Evolutionary conservation across 2,329 filamentous ascomycete genomes (phyloP).

Genomic region (Ceratocystis ficicola): DNA sequence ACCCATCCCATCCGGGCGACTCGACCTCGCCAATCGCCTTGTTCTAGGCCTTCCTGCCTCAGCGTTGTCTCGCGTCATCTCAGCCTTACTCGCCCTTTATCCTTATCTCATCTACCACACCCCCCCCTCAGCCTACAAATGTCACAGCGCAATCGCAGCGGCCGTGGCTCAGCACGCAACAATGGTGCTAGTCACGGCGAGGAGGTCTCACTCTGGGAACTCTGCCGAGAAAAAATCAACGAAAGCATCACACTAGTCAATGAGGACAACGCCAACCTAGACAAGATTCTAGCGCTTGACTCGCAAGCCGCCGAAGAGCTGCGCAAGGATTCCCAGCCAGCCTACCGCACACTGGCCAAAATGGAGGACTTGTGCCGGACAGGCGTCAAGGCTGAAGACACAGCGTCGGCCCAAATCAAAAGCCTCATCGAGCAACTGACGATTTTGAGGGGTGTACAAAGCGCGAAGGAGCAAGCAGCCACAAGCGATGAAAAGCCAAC

Average conservation of each 20-base stretch:
- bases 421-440: constrained; percentile 34
- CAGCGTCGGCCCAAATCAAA: constrained; percentile 31
- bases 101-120: background rate
- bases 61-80: background rate
- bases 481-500: constrained; percentile 12
- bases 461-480: constrained; percentile 33
- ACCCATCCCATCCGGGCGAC: background rate
- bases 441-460: constrained; percentile 34
- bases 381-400: constrained; percentile 34
- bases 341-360: constrained; percentile 29
- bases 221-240: constrained; percentile 31
- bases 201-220: constrained; percentile 36
- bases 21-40: background rate
- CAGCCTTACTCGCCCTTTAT: background rate
- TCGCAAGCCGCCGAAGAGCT: constrained; percentile 33
- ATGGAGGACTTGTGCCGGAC: constrained; percentile 36
- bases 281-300: constrained; percentile 32
- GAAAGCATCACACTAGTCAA: constrained; percentile 34
- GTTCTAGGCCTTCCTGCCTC: background rate
- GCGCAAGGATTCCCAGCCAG: constrained; percentile 29
- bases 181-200: constrained; percentile 35
- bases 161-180: constrained; percentile 35
- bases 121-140: constrained; percentile 25
- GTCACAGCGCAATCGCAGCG: constrained; percentile 37
- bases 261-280: constrained; percentile 33